Conservation (phyloP, 345 rosid species). For the Mangifera indica region DNA sequence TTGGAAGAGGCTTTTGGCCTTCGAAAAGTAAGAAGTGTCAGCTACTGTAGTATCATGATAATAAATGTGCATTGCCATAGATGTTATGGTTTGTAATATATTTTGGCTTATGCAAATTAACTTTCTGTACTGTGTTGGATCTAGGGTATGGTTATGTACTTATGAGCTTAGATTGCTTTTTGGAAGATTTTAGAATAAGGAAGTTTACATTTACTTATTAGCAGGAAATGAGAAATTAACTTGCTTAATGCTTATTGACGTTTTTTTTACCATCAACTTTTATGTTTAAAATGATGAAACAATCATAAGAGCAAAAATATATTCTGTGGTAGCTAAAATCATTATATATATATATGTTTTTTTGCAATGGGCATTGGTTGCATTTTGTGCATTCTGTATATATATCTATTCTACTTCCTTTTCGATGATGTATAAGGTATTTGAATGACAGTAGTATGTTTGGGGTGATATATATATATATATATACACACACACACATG, state of each 20-base stretch:
- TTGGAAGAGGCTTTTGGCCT: conserved; percentile 82
- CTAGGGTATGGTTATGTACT: not conserved
- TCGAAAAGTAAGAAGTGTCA: conserved; percentile 67
- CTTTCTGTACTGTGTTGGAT: not conserved
- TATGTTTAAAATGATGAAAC: not conserved
- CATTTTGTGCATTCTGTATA: no score
- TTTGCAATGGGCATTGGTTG: not conserved
- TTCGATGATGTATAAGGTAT: not conserved
- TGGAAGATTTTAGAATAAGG: not conserved
- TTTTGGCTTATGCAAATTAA: not conserved
- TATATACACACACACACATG: no score
- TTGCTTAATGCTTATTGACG: not conserved
- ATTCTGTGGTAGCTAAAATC: not conserved
- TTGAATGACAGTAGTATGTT: not conserved
- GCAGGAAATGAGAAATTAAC: not conserved
- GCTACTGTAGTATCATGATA: not conserved
- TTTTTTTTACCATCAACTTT: not conserved
- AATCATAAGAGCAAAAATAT: not conserved
- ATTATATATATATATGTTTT: not conserved
- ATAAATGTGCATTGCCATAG: not conserved
- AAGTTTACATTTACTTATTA: not conserved
- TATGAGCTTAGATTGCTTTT: not conserved
- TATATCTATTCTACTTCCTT: not conserved
- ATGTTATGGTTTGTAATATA: not conserved
- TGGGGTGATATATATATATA: not conserved